Percentiles rank a stretch among this genome's conserved stretches.
phyloP scores from a whole-genome alignment of 176 grass and related monocot species.

The Neostapfia colusana region DNA sequence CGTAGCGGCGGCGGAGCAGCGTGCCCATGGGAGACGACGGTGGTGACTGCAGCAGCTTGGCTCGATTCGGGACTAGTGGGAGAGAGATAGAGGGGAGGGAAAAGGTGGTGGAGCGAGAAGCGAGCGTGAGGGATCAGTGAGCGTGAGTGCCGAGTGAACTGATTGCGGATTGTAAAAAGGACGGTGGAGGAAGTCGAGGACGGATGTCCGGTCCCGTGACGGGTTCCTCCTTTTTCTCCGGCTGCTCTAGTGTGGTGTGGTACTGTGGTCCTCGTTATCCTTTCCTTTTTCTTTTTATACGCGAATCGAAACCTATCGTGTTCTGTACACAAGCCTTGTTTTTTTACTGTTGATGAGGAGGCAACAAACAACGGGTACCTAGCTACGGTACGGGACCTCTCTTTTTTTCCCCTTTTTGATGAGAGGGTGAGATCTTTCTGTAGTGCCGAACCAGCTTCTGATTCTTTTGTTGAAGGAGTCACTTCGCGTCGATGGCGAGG shows the following conservation, averaged over 20 bases:
- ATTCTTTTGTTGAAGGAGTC: no score
- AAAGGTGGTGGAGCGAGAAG: constrained; percentile 16
- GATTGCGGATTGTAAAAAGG: constrained; percentile 13
- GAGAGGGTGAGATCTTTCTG: no score
- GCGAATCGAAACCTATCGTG: background rate
- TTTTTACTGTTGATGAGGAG: no score
- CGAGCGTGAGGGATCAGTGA: constrained; percentile 11
- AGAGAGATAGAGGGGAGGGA: background rate
- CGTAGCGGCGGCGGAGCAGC: constrained; percentile 10
- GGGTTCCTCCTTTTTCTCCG: background rate
- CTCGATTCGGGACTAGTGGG: constrained; percentile 7
- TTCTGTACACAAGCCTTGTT: background rate
- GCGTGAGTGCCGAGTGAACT: constrained; percentile 30
- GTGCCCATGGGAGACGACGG: constrained; percentile 17
- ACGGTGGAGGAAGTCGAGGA: constrained; percentile 4
- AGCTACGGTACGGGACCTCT: no score
- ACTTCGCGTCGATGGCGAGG: no score
- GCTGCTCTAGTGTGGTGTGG: background rate
- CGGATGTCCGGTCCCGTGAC: constrained; percentile 17
- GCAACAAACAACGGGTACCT: no score
- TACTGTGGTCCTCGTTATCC: background rate
- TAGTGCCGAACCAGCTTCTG: no score
- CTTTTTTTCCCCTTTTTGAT: no score
- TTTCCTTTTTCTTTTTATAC: background rate
- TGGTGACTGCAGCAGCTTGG: background rate